Evolutionary conservation across 1,284 basidiomycete species (phyloP), one percentile per base, ranked within the genome.

Genomic region (Melampsora medusae): DNA sequence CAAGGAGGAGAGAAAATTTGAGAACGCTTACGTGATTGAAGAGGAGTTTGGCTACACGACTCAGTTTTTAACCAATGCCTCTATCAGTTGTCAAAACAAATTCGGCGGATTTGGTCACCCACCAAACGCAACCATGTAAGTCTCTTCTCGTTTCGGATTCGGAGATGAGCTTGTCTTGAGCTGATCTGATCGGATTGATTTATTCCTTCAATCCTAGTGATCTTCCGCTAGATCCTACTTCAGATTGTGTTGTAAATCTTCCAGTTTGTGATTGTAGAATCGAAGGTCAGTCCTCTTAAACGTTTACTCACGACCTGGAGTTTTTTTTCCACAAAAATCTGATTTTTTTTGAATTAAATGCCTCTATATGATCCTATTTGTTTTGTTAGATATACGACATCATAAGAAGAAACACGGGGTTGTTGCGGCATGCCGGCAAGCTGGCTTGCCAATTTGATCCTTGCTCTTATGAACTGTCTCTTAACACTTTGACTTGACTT

Each of bases 21-120:
- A 61, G 33, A 67, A 66, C 42, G 71, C 71, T 9, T 67, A 66
- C 53, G 49, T 56, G 17, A 66, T 74, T 19, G 71, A 74, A 14
- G 64, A 67, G 14, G 46, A 56, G 33, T 65, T 74, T 17, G 71
- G 71, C 16, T 74, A 65, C 28, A 66, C 71, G 1, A 74, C 71
- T 59, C 71, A 74, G 31, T 74, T 74, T 49, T 35, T 74, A 12
- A 74, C 71, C 14, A 74, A 74, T 28, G 71, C 71, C 2, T 74
- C 71, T 1, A 9, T 66, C 31, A 66, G 61, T 9, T 74, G 71
- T 66, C 71, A 74, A 35, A 22, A 74, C n/a, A 74, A 74, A 42
- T 67, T 66, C 33, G 71, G 71, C 7, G 71, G 64, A 7, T 67
- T 67, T 50, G 71, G 62, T 22, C 50, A 74, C 56, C 59, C 65